Evolutionary conservation across 164 flowering plant genomes (phyloP), one percentile per base, ranked within the genome.

Genomic region (Annona squamosa): DNA sequence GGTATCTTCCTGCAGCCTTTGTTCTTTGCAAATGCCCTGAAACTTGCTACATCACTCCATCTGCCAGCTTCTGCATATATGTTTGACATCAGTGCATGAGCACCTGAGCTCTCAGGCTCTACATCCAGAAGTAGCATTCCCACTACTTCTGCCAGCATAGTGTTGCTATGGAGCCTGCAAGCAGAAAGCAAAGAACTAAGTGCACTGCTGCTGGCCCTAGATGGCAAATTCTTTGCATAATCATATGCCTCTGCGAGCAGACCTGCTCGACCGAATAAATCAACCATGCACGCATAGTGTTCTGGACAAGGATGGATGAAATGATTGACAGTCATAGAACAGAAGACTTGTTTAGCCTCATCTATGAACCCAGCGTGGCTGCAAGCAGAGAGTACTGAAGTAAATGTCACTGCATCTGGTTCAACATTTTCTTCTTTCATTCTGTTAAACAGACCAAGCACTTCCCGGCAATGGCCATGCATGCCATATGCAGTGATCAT

Each of bases 211-310:
- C 77, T 82, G 59, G 70, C 67, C 45, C 72, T 65, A 17, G 68
- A 67, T 7, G 86, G 89, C 71, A 82, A 59, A 71, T 70, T 47
- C 69, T 68, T 79, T 47, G 84, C 72, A 71, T 88, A 61, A 57
- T 79, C 73, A 64, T 80, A 79, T 68, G 91, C 91, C 78, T 89
- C 90, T 77, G 81, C 81, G 18, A 90, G 79, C 62, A 65, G 75
- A 63, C 92, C 97, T 13, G 90, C 88, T 67, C 91, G 82, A 65
- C 90, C 78, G 71, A 91, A 73, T 72, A 88, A 75, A 80, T 91
- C 96, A 43, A 88, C 85, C 78, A 86, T 78, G 75, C 91, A 91
- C n/a, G 77, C 76, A 71, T 84, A 87, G 70, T 91, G 97, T 79
- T 88, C 90, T 68, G 78, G 78, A 46, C 74, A 12, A 6, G 91